Percentiles rank a stretch among this genome's conserved stretches.
Conservation (phyloP, 306 rosid genomes). For the Medicago ruthenica region DNA sequence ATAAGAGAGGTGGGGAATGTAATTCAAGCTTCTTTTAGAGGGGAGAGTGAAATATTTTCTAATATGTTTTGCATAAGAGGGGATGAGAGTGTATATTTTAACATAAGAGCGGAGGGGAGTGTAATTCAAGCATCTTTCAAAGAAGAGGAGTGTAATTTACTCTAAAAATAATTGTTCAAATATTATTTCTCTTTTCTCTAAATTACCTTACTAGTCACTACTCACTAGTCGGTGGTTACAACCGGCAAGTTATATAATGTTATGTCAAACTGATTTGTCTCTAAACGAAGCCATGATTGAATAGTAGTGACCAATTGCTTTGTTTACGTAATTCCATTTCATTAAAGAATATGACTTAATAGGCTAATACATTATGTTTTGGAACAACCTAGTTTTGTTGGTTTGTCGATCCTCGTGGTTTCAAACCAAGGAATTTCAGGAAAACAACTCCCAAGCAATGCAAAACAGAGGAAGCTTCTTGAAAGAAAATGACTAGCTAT, state of each 20-base stretch:
- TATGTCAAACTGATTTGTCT: background rate
- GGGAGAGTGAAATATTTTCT: no score
- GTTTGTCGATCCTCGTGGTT: background rate
- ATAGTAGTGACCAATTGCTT: slow-evolving; percentile 3
- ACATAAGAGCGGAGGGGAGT: no score
- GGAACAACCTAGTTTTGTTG: background rate
- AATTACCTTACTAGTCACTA: no score
- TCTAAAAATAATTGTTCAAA: no score
- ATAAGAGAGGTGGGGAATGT: no score
- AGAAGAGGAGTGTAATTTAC: no score
- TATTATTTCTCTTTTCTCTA: no score
- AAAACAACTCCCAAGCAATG: background rate
- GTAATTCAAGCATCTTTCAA: no score
- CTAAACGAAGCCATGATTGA: background rate
- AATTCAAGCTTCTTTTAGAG: no score
- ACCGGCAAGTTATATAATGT: background rate
- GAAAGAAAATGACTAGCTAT: background rate
- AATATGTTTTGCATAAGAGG: no score
- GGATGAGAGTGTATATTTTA: no score
- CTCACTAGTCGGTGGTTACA: background rate
- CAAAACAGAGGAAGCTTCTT: background rate
- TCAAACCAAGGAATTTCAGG: background rate
- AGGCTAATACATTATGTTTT: background rate
- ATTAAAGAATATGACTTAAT: slow-evolving; percentile 11
- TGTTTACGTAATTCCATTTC: slow-evolving; percentile 28